phyloP scores from a whole-genome alignment of 1,284 basidiomycete species.

The Ceratobasidium sp. region DNA sequence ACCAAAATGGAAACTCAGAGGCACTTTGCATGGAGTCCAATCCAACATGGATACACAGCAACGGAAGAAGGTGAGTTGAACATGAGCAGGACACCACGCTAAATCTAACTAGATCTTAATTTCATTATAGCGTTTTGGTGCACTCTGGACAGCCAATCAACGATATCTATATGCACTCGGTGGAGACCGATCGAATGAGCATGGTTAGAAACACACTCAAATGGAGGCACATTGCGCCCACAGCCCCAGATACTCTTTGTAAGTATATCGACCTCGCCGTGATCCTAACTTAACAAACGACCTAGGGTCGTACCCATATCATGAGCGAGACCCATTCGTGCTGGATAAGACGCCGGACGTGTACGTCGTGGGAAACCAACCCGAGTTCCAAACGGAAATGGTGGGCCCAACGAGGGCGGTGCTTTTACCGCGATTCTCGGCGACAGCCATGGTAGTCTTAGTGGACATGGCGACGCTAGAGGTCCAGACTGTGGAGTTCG shows the following conservation, averaged over 20 bases:
- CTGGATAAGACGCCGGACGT: slow-evolving; percentile 84
- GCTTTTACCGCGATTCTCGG: slow-evolving; percentile 82
- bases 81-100: slow-evolving; percentile 42
- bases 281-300: background rate
- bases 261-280: slow-evolving; percentile 41
- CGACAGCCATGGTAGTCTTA: slow-evolving; percentile 66
- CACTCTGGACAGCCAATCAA: slow-evolving; percentile 92
- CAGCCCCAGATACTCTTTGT: slow-evolving; percentile 95
- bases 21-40: slow-evolving; percentile 86
- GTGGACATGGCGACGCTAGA: slow-evolving; percentile 66
- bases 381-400: slow-evolving; percentile 76
- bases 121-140: slow-evolving; percentile 74
- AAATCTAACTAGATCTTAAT: no score
- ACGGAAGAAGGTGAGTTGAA: slow-evolving; percentile 37
- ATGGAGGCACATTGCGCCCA: slow-evolving; percentile 97
- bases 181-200: slow-evolving; percentile 63
- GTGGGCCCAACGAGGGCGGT: slow-evolving; percentile 72
- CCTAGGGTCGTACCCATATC: slow-evolving; percentile 91
- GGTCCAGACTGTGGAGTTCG: slow-evolving; percentile 52
- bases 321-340: slow-evolving; percentile 88
- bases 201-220: slow-evolving; percentile 82
- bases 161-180: slow-evolving; percentile 93
- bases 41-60: slow-evolving; percentile 77
- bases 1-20: slow-evolving; percentile 56
- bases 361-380: slow-evolving; percentile 93